A percentile compares a stretch with the other conserved stretches of the same genome.
These are phyloP conservation scores for Penicillium paneum DNA, from an alignment of 2,329 filamentous ascomycete genomes.

Conservation along the genomic window DNA sequence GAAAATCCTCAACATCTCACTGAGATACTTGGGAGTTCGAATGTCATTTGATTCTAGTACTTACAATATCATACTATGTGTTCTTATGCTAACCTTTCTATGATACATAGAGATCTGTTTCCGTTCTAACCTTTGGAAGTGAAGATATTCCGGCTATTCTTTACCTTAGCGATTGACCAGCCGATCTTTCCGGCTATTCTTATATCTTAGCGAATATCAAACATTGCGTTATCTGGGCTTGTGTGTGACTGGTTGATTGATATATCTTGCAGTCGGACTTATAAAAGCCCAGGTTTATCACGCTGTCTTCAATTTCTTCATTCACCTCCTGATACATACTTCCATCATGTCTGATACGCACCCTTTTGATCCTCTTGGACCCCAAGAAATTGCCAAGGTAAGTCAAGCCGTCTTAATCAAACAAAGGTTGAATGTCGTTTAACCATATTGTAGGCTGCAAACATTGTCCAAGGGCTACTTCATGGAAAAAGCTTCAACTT, in stretches of 20 bases:
- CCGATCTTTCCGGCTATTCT: conserved; percentile 13
- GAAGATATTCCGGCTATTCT: conserved; percentile 20
- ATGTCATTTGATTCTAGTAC: neutral
- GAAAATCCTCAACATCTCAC: too few species aligned
- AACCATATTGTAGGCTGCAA: conserved; percentile 18
- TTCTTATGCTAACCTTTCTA: too few species aligned
- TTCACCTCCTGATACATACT: neutral
- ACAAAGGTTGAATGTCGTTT: neutral
- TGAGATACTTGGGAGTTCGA: neutral
- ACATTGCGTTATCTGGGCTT: neutral
- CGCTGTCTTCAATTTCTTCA: neutral
- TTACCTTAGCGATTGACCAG: conserved; percentile 22
- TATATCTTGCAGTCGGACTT: neutral
- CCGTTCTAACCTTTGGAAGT: neutral
- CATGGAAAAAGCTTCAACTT: conserved; percentile 41
- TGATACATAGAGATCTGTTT: neutral
- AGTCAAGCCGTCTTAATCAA: neutral
- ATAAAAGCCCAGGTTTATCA: neutral
- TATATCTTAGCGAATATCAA: conserved; percentile 19
- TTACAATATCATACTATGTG: neutral
- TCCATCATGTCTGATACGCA: conserved; percentile 23
- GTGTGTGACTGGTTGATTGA: neutral
- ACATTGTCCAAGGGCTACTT: conserved; percentile 36
- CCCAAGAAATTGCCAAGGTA: conserved; percentile 32
- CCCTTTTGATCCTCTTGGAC: conserved; percentile 33